Evolutionary conservation across 805 yeast genomes (phyloP).

Genomic region (Maudiozyma barnettii): DNA sequence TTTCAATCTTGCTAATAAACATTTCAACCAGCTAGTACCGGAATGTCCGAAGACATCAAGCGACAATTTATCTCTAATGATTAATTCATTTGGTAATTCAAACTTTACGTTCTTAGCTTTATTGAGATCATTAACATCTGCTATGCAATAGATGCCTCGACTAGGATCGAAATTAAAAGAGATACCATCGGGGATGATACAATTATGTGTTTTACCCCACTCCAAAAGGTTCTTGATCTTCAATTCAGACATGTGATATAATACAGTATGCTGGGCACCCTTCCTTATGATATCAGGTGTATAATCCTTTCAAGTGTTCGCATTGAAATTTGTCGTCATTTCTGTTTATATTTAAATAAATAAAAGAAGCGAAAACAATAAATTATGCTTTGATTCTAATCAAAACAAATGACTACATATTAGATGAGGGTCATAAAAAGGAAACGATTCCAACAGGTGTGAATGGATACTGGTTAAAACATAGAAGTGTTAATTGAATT

Average conservation of each 20-base stretch:
- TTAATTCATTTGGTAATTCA: conserved; percentile 25
- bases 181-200: conserved; percentile 26
- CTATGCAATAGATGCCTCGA: conserved; percentile 29
- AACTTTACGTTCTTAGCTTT: conserved; percentile 16
- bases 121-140: conserved; percentile 11
- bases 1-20: conserved; percentile 36
- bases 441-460: too few species aligned
- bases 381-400: too few species aligned
- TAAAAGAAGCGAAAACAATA: too few species aligned
- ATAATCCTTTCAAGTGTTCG: not conserved
- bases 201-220: conserved; percentile 36
- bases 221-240: conserved; percentile 7
- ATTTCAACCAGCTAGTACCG: conserved; percentile 30
- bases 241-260: too few species aligned
- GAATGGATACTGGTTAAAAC: too few species aligned
- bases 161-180: conserved; percentile 26
- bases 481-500: too few species aligned
- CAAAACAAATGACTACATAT: too few species aligned
- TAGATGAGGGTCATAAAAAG: too few species aligned
- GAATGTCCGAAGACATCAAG: conserved; percentile 16
- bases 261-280: not conserved
- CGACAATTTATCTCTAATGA: conserved; percentile 23
- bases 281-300: not conserved
- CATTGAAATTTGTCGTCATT: too few species aligned
- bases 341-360: too few species aligned